Evolutionary conservation across 768 basidiomycete species (phyloP).

Genomic region (Daedaleopsis nitida): DNA sequence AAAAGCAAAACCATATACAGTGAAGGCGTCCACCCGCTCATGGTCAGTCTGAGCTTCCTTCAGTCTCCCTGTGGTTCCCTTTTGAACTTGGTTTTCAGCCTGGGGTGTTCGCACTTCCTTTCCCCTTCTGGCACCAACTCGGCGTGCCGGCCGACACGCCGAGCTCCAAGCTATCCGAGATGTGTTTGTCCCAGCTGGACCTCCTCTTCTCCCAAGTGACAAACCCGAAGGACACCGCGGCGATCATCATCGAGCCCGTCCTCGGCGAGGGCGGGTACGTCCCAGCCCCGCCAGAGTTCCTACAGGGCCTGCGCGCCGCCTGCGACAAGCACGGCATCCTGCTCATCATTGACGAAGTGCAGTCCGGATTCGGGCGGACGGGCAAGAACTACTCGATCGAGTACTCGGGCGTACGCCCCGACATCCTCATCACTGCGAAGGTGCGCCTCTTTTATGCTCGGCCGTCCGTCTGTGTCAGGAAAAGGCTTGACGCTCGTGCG

Average conservation of each 20-base stretch:
- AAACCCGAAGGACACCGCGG: slow-evolving; percentile 83
- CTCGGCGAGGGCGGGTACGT: slow-evolving; percentile 97
- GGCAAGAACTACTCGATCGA: slow-evolving; percentile 83
- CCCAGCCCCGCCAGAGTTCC: slow-evolving; percentile 77
- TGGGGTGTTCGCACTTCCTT: slow-evolving; percentile 78
- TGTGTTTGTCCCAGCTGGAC: slow-evolving; percentile 80
- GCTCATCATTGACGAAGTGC: slow-evolving; percentile 85
- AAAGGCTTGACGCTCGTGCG: neutral
- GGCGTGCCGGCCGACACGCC: slow-evolving; percentile 58
- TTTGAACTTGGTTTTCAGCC: slow-evolving; percentile 50
- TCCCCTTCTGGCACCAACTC: slow-evolving; percentile 92
- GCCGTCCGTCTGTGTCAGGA: too few relatives aligned
- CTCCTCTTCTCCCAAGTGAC: slow-evolving; percentile 81
- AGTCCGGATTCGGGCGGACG: slow-evolving; percentile 88
- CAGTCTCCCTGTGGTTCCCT: neutral
- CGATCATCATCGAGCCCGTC: slow-evolving; percentile 92
- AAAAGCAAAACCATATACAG: slow-evolving; percentile 92
- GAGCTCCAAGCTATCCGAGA: slow-evolving; percentile 55
- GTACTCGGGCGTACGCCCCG: slow-evolving; percentile 83
- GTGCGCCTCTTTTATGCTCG: slow-evolving; percentile 42
- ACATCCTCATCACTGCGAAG: slow-evolving; percentile 90
- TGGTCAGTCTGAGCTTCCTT: slow-evolving; percentile 52
- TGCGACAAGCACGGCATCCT: slow-evolving; percentile 88
- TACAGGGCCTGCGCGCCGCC: slow-evolving; percentile 77
- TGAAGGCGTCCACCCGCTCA: slow-evolving; percentile 74